Conservation (phyloP, 495 filamentous ascomycete genomes). For the Trypethelium eluteriae region DNA sequence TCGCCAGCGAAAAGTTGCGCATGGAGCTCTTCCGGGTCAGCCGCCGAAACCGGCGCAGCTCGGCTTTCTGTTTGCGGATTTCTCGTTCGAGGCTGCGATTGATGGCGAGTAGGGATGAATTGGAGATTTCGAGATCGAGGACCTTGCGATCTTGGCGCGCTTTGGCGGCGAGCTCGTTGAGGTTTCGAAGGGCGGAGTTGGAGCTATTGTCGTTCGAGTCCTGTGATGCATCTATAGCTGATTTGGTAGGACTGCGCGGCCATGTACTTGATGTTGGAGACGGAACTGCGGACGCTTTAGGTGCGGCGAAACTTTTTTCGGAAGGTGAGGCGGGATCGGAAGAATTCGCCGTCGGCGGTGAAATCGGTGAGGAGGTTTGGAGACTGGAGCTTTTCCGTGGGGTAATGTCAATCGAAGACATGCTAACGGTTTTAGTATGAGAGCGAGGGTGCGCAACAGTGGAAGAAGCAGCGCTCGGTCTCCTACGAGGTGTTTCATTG, state of each 20-base stretch:
- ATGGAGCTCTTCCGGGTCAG: constrained; percentile 43
- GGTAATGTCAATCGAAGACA: constrained; percentile 28
- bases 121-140: constrained; percentile 94
- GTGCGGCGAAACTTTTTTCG: background rate
- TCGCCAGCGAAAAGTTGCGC: background rate
- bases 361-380: constrained; percentile 2
- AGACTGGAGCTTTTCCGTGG: constrained; percentile 8
- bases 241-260: constrained; percentile 45
- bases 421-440: constrained; percentile 27
- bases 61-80: constrained; percentile 81
- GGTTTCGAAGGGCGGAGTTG: background rate
- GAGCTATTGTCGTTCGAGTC: constrained; percentile 20
- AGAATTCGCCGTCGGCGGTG: constrained; percentile 13
- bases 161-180: constrained; percentile 64
- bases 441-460: background rate
- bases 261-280: background rate
- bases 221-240: constrained; percentile 36
- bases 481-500: constrained; percentile 17
- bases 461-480: constrained; percentile 21
- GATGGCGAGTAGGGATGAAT: constrained; percentile 92
- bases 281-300: background rate
- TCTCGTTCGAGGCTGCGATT: constrained; percentile 88
- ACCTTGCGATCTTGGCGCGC: constrained; percentile 91
- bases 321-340: constrained; percentile 31
- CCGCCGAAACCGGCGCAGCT: constrained; percentile 75